phyloP scores from a whole-genome alignment of 192 early-diverging fungal genomes.

The Chytriomyces hyalinus region DNA sequence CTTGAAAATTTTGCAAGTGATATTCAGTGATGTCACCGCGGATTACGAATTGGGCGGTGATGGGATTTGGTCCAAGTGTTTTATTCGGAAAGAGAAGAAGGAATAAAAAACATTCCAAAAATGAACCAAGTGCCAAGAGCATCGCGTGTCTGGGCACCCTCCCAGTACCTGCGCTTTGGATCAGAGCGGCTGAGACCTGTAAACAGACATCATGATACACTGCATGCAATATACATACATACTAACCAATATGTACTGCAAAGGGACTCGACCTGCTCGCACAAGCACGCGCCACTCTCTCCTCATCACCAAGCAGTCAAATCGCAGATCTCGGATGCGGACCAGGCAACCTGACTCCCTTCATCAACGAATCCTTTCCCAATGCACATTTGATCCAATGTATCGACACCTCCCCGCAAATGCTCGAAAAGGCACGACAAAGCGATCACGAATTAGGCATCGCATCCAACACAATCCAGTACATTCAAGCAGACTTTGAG shows the following conservation, averaged over 20 bases:
- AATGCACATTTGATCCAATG: background rate
- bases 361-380: constrained; percentile 9
- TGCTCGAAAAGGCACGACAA: constrained; percentile 4
- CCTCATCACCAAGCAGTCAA: background rate
- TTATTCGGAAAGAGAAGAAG: constrained; percentile 1
- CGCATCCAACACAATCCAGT: background rate
- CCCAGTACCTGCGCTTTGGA: constrained; percentile 11
- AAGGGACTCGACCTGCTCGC: background rate
- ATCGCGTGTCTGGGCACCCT: constrained; percentile 8
- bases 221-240: background rate
- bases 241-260: background rate
- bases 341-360: background rate
- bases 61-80: background rate
- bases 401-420: constrained; percentile 17
- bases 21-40: background rate
- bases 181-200: constrained; percentile 1
- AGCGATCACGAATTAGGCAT: background rate
- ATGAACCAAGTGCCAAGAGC: background rate
- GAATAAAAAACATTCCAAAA: background rate
- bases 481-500: constrained; percentile 21
- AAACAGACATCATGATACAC: background rate
- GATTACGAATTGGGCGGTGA: background rate
- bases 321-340: constrained; percentile 20
- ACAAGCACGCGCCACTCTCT: background rate
- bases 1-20: background rate